Base-by-base conservation (phyloP, 495 filamentous ascomycete genomes). In the Hypoxylon lienhwacheense region DNA sequence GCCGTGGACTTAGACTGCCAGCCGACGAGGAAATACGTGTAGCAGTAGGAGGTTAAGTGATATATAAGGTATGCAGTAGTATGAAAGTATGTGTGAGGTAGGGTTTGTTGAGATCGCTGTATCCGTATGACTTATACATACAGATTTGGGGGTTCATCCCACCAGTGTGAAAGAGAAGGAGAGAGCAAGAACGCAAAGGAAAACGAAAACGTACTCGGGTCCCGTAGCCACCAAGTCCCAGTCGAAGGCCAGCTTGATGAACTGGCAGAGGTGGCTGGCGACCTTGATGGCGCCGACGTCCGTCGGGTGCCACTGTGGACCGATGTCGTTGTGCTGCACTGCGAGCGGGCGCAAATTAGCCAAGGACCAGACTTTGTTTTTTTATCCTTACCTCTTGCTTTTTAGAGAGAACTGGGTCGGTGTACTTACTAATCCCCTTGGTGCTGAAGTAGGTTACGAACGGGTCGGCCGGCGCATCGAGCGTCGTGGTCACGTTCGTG, bases 381-480 rank as follows among this genome's bases (percentile, higher is more conserved):
- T 10, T 12, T 21, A 47, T 35, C 28, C 8, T n/a, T 16, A 26
- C 21, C 19, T 48, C 4, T 6, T 19, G 5, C 15, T 6, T 21
- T 4, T 0, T 40, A n/a, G 6, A 7, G 4, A 3, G 7, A 39
- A 35, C 15, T 10, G 19, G 4, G 1, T n/a, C 21, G 11, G 19
- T 16, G 3, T 14, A 16, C 35, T 35, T 43, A 55, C 57, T 31
- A 22, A 87, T 82, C 2, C 84, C 85, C 11, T 73, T 80, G 2
- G 83, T 86, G 63, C 85, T 81, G 65, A 87, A 87, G 56, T 84
- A 84, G 67, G 86, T 79, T 20, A 88, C 83, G 45, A 83, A 87
- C 0, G 78, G 73, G 28, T 72, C 63, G 10, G 63, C 59, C 8
- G 63, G 62, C 37, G 54, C 64, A 42, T 69, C 65, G 1, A 65